These are phyloP conservation scores for Lizanozyma gosingica DNA, from an alignment of 1,139 yeast species.

Conservation along the genomic window DNA sequence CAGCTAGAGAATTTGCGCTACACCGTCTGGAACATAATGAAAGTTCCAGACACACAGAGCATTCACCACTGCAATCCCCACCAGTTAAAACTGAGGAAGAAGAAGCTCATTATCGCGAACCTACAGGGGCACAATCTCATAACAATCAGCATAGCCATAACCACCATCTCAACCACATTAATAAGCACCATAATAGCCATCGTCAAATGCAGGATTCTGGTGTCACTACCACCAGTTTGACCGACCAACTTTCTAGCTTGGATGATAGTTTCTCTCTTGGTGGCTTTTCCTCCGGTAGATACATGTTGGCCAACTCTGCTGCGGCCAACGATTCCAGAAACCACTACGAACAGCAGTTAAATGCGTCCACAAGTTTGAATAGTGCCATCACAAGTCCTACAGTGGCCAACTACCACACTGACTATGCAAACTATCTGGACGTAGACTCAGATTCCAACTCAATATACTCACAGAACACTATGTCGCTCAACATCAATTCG, in stretches of 20 bases:
- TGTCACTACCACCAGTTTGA: slow-evolving; percentile 4
- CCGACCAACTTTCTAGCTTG: slow-evolving; percentile 7
- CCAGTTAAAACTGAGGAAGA: slow-evolving; percentile 1
- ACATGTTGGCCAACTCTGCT: slow-evolving; percentile 12
- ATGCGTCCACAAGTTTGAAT: slow-evolving; percentile 3
- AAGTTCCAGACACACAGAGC: slow-evolving; percentile 1
- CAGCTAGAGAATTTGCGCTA: slow-evolving; percentile 24
- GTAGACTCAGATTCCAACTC: neutral
- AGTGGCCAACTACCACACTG: neutral
- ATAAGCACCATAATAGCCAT: neutral
- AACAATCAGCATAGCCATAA: too few relatives aligned
- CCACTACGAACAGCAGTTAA: slow-evolving; percentile 2
- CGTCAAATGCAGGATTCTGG: neutral
- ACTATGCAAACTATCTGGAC: neutral
- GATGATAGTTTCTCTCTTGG: slow-evolving; percentile 13
- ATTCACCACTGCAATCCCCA: neutral
- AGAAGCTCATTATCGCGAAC: too few relatives aligned
- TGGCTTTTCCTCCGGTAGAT: slow-evolving; percentile 8
- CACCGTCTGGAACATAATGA: slow-evolving; percentile 14
- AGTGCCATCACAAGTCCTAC: neutral
- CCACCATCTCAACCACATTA: slow-evolving; percentile 1
- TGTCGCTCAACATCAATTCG: neutral
- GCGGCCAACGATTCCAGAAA: slow-evolving; percentile 4
- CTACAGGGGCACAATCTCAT: too few relatives aligned
- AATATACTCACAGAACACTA: neutral